phyloP scores from a whole-genome alignment of 306 rosid species.

The Alnus rubra region DNA sequence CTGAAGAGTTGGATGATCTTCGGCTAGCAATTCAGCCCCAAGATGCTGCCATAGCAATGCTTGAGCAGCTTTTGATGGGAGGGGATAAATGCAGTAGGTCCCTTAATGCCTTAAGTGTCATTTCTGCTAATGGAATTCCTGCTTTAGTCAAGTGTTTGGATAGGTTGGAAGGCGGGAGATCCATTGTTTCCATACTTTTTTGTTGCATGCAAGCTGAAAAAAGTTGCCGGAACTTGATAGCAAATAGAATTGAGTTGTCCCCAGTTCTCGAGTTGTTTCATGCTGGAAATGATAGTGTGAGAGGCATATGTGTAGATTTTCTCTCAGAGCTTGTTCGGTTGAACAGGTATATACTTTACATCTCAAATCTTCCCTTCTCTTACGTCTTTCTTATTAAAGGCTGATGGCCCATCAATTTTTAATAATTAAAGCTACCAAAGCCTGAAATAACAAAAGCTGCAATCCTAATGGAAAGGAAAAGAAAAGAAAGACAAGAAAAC shows the following conservation, averaged over 20 bases:
- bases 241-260: constrained; percentile 59
- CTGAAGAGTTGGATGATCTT: constrained; percentile 56
- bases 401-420: neutral
- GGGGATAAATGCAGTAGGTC: constrained; percentile 79
- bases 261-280: constrained; percentile 78
- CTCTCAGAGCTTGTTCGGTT: constrained; percentile 82
- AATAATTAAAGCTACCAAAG: neutral
- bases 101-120: constrained; percentile 59
- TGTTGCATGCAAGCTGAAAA: constrained; percentile 85
- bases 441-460: neutral
- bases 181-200: constrained; percentile 68
- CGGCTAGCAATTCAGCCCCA: constrained; percentile 67
- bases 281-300: constrained; percentile 65
- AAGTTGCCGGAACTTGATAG: constrained; percentile 65
- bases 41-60: constrained; percentile 69
- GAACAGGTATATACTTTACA: constrained; percentile 47
- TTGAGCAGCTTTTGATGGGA: constrained; percentile 74
- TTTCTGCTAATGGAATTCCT: constrained; percentile 77
- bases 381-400: too few relatives aligned
- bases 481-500: too few relatives aligned
- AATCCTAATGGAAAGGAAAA: too few relatives aligned
- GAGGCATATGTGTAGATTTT: constrained; percentile 73
- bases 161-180: constrained; percentile 60
- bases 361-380: constrained; percentile 22
- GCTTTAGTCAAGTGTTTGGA: constrained; percentile 57